phyloP scores from a whole-genome alignment of 2,329 filamentous ascomycete species.

The Fusarium sublunatum region DNA sequence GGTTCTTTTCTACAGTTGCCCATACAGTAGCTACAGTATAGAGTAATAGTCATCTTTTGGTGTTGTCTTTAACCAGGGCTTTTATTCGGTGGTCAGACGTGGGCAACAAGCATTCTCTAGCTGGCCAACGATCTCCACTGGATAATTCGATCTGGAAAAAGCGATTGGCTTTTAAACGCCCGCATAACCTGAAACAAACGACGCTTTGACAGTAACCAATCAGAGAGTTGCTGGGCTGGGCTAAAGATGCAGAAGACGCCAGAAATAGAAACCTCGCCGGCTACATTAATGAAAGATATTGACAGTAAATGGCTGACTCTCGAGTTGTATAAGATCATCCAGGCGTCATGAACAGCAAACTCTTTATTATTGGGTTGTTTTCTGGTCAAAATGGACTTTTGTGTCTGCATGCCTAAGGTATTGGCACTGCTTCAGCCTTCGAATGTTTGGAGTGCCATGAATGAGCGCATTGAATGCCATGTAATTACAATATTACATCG shows the following conservation, averaged over 20 bases:
- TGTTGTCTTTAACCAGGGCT: background rate
- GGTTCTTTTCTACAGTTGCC: no score
- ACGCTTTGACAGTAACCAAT: conserved; percentile 45
- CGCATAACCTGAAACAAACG: conserved; percentile 54
- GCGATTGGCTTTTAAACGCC: conserved; percentile 48
- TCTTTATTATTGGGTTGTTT: no score
- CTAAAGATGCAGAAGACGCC: conserved; percentile 12
- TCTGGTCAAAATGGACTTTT: background rate
- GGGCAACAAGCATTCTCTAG: background rate
- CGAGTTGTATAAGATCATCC: conserved; percentile 11
- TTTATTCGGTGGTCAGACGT: conserved; percentile 26
- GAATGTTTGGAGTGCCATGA: background rate
- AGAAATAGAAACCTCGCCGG: conserved; percentile 45
- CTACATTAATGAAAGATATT: conserved; percentile 9
- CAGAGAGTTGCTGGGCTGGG: conserved; percentile 23
- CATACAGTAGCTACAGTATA: no score
- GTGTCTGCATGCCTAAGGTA: no score
- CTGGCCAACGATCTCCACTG: conserved; percentile 24
- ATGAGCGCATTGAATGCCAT: background rate
- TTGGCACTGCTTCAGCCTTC: background rate
- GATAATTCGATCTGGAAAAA: conserved; percentile 7
- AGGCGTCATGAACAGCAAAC: background rate
- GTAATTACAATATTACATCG: conserved; percentile 27
- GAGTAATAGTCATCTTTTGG: no score
- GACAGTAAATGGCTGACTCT: conserved; percentile 5